Evolutionary conservation across 73 alveolate species (phyloP), one percentile per base, ranked within the genome.

Genomic region (Paraurostyla sp.): DNA sequence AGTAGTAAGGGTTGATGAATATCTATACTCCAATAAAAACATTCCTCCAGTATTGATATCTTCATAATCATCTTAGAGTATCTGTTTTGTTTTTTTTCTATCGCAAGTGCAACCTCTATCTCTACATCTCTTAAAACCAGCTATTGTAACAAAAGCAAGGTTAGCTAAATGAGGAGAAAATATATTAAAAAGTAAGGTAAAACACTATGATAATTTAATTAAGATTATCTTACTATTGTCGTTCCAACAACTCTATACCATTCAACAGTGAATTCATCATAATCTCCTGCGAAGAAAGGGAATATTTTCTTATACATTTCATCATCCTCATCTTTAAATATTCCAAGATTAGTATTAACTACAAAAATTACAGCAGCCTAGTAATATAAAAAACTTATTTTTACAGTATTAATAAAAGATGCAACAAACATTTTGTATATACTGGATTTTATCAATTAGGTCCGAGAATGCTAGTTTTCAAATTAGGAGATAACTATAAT

Each of bases 371-470:
- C 57, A 29, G 68, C 38, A 30, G 85, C 95, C 86, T 73, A 73
- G 9, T 2, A 20, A 13, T 7, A 16, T 3, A 43, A 18, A 46
- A 43, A 6, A 32, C 29, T 0, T 11, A 2, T 11, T 2, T 35
- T 48, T 73, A 73, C 86, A 11, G 97, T 85, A 80, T 93, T 93
- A 0, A 84, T 51, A 57, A 93, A 81, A 76, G 87, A 65, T 15
- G 89, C 94, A 3, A 84, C 51, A 49, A 90, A 93, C 92, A 93
- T 90, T 56, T 93, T 93, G 43, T 29, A 29, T 62, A 85, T 90
- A 43, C 71, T 42, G 11, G 94, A 76, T 18, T 42, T n/a, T n/a
- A 83, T 36, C 40, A 83, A 80, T 7, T 71, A 35, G 11, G 92
- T 90, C 35, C 48, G 41, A 25, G 80, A 18, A 35, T 80, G 91